Conservation (phyloP, 495 filamentous ascomycete species). For the Aspergillus avenaceus region DNA sequence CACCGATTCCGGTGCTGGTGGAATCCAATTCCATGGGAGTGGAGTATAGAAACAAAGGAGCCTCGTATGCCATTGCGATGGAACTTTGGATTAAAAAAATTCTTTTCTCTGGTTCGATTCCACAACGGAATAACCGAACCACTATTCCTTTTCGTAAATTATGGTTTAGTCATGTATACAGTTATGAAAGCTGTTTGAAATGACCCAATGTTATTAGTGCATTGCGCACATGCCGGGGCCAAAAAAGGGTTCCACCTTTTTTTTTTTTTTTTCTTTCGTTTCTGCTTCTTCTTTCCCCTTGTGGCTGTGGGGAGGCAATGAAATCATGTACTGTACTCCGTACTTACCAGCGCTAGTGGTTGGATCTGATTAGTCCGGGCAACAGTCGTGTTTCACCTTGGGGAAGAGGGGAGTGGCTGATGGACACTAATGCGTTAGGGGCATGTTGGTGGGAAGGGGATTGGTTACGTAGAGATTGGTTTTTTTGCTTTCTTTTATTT, state of each 20-base stretch:
- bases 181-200: too few species aligned
- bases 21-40: too few species aligned
- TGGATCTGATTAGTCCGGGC: constrained; percentile 6
- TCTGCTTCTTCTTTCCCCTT: too few species aligned
- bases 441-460: background rate
- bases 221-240: constrained; percentile 5
- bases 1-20: too few species aligned
- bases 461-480: constrained; percentile 7
- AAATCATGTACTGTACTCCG: background rate
- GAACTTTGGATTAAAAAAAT: too few species aligned
- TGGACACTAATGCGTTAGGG: constrained; percentile 3
- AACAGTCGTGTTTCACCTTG: constrained; percentile 15
- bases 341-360: background rate
- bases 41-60: too few species aligned
- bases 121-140: too few species aligned
- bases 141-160: too few species aligned
- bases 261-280: too few species aligned
- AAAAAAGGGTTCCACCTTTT: background rate
- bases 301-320: constrained; percentile 4
- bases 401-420: constrained; percentile 12
- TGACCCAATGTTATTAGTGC: too few species aligned
- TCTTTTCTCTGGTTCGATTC: too few species aligned
- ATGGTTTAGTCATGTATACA: background rate
- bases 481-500: background rate
- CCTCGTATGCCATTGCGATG: too few species aligned